phyloP scores from a whole-genome alignment of 1,284 basidiomycete genomes.

The Boletus smithii region DNA sequence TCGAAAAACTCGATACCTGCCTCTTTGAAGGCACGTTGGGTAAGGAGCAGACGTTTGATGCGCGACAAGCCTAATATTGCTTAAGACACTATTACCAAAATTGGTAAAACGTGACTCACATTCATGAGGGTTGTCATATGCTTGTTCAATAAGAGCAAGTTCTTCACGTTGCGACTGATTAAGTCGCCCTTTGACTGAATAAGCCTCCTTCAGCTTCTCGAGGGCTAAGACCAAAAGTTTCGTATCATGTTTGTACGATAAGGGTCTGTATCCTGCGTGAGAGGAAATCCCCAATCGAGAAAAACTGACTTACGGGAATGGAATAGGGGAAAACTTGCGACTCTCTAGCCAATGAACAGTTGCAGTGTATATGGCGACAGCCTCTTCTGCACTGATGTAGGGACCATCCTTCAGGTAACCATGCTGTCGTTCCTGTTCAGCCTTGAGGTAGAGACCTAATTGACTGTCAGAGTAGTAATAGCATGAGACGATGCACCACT shows the following conservation, averaged over 20 bases:
- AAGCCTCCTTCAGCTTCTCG: constrained; percentile 96
- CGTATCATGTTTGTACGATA: constrained; percentile 98
- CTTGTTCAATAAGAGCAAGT: constrained; percentile 93
- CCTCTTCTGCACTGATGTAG: constrained; percentile 95
- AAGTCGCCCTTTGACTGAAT: constrained; percentile 93
- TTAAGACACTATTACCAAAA: constrained; percentile 1
- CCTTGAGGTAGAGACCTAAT: constrained; percentile 86
- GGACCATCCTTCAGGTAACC: constrained; percentile 97
- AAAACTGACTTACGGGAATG: constrained; percentile 73
- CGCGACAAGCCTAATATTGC: constrained; percentile 72
- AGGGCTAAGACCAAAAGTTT: constrained; percentile 92
- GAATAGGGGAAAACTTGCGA: constrained; percentile 94
- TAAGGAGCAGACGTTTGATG: constrained; percentile 92
- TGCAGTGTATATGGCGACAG: constrained; percentile 94
- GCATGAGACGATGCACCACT: constrained; percentile 24
- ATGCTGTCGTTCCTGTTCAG: constrained; percentile 96
- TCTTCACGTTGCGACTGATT: constrained; percentile 98
- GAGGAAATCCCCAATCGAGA: neutral
- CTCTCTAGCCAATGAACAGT: constrained; percentile 98
- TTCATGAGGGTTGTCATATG: constrained; percentile 92
- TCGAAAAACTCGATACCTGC: constrained; percentile 94
- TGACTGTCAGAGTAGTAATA: constrained; percentile 10
- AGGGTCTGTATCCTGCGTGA: constrained; percentile 50
- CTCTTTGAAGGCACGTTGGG: constrained; percentile 97
- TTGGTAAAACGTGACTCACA: constrained; percentile 42